Conservation (phyloP, 768 basidiomycete genomes). For the Leucosporidium creatinivorum region DNA sequence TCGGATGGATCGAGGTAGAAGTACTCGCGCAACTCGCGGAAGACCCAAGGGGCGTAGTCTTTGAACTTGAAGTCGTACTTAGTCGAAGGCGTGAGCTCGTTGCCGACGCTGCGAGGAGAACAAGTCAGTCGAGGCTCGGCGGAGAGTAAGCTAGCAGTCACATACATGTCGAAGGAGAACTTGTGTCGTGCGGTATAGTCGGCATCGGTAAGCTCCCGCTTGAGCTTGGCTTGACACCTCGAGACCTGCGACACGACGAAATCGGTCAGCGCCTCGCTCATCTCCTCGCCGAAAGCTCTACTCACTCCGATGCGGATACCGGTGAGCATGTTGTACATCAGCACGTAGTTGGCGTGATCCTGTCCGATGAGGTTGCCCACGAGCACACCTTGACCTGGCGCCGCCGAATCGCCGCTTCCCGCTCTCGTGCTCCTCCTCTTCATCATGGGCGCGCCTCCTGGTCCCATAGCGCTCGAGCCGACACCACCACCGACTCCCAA, state of each 20-base stretch:
- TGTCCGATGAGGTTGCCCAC: conserved; percentile 98
- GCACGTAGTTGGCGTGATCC: conserved; percentile 93
- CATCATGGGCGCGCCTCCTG: neutral
- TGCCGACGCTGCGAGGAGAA: conserved; percentile 62
- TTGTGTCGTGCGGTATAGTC: conserved; percentile 88
- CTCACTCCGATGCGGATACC: conserved; percentile 89
- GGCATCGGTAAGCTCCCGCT: conserved; percentile 69
- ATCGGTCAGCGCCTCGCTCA: neutral
- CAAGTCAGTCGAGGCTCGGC: conserved; percentile 11
- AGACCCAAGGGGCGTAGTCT: conserved; percentile 97
- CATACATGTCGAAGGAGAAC: conserved; percentile 93
- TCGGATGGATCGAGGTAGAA: conserved; percentile 96
- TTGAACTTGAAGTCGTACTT: conserved; percentile 99
- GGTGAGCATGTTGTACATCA: conserved; percentile 99
- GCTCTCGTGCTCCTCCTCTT: conserved; percentile 2
- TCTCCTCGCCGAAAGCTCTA: conserved; percentile 14
- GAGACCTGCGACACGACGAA: conserved; percentile 64
- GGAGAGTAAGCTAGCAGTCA: conserved; percentile 17
- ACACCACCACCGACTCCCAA: neutral
- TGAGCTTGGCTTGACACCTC: conserved; percentile 90
- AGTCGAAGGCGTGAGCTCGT: conserved; percentile 94
- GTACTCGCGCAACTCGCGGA: conserved; percentile 85
- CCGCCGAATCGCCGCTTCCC: neutral
- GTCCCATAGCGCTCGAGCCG: neutral
- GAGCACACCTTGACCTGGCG: conserved; percentile 52